Percentiles rank a stretch among this genome's conserved stretches.
Conservation (phyloP, 768 basidiomycete genomes). For the Candolleomyces eurysporus region DNA sequence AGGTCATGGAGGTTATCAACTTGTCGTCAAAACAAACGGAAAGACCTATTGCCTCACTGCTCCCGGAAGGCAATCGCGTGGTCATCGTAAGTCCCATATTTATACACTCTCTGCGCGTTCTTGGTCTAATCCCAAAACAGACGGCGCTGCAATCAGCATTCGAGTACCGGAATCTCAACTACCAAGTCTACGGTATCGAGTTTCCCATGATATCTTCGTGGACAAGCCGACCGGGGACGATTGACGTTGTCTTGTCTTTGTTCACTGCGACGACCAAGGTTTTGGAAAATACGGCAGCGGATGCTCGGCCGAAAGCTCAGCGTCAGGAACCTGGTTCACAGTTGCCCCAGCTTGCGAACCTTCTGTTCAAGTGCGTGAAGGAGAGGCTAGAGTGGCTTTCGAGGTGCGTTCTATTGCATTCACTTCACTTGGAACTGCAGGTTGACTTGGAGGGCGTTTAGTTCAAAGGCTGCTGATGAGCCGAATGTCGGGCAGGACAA, state of each 20-base stretch:
- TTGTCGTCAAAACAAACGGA: conserved; percentile 42
- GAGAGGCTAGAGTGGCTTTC: conserved; percentile 70
- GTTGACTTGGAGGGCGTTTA: conserved; percentile 17
- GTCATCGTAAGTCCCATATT: conserved; percentile 53
- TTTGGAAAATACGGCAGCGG: conserved; percentile 36
- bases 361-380: conserved; percentile 62
- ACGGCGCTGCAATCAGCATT: conserved; percentile 69
- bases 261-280: conserved; percentile 62
- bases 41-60: conserved; percentile 39
- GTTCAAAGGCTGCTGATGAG: conserved; percentile 44
- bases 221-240: conserved; percentile 70
- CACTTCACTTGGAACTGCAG: background rate
- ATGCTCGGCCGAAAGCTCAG: conserved; percentile 17
- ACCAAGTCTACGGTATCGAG: conserved; percentile 74
- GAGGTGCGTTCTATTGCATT: conserved; percentile 36
- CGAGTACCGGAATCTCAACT: conserved; percentile 71
- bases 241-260: conserved; percentile 69
- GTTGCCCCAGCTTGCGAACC: conserved; percentile 61
- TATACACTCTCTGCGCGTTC: background rate
- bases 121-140: conserved; percentile 34
- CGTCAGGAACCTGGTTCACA: conserved; percentile 46
- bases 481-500: conserved; percentile 53
- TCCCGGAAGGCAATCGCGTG: conserved; percentile 69
- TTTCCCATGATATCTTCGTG: conserved; percentile 73
- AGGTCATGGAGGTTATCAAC: conserved; percentile 50